Evolutionary conservation across 768 basidiomycete genomes (phyloP), one percentile per base, ranked within the genome.

Genomic region (Pleurotus giganteus): DNA sequence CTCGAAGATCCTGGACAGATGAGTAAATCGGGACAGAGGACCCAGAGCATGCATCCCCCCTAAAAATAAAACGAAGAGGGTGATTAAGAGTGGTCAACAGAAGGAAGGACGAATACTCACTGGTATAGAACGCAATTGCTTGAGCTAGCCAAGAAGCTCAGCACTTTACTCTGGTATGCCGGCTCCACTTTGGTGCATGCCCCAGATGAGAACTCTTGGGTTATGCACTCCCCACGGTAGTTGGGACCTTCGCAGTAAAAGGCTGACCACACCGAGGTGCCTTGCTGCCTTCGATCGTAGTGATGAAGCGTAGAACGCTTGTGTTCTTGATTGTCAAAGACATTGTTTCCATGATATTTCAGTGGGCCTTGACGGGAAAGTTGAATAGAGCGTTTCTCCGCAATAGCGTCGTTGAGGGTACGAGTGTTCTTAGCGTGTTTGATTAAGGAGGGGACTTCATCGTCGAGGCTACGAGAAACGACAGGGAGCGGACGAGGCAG

Each of bases 211-310:
- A n/a, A 47, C 29, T 47, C 28, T 31, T 47, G 46, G 8, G 46
- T 47, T n/a, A 24, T 32, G 46, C 46, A 47, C n/a, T 47, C 17
- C 2, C 46, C 46, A 7, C 46, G 27, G 27, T 47, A 47, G 29
- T 47, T 47, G n/a, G 46, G 46, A 17, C 46, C 46, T 29, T 47
- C 46, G 46, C 46, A 47, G 27, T 29, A 47, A 19, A 47, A 47
- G 17, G 46, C 46, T 11, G 46, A 28, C 46, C 46, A 47, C n/a
- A 31, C n/a, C 12, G 39, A 41, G 39, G 19, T 7, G n/a, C 34
- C 34, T 7, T 17, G 13, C 19, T 41, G 39, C 19, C 39, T 13
- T 7, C 39, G 39, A 19, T 41, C 39, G 19, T 15, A 17, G n/a
- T 41, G 39, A 41, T 41, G 39, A 17, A 41, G 39, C 7, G 12